Evolutionary conservation across 306 rosid genomes (phyloP).

Genomic region (Acacia acuminata): DNA sequence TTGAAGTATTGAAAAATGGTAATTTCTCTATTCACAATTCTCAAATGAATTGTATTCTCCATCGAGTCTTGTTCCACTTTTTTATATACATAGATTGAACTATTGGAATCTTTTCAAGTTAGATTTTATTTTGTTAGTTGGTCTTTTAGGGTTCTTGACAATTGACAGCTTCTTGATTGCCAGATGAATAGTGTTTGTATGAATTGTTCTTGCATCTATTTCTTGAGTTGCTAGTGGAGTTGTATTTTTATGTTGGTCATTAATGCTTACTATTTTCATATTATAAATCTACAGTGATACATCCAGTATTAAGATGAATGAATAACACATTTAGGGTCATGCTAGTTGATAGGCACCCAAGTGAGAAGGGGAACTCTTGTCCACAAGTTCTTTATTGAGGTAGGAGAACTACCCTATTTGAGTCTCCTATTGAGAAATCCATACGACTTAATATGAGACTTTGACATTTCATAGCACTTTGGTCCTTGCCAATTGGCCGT

Average conservation of each 20-base stretch:
- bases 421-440: not conserved
- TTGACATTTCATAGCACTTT: not conserved
- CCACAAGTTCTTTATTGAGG: not conserved
- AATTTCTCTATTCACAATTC: constrained; percentile 40
- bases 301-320: constrained; percentile 5
- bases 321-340: not conserved
- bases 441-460: not conserved
- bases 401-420: not conserved
- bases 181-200: constrained; percentile 16
- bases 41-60: constrained; percentile 27
- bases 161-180: constrained; percentile 13
- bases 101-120: not conserved
- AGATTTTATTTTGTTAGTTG: not conserved
- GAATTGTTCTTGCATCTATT: constrained; percentile 8
- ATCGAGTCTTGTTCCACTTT: constrained; percentile 10
- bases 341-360: not conserved
- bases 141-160: not conserved
- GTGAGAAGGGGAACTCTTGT: not conserved
- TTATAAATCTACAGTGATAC: constrained; percentile 8
- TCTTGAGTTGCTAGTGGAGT: constrained; percentile 19
- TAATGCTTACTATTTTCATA: constrained; percentile 9
- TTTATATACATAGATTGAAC: constrained; percentile 13
- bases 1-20: constrained; percentile 98
- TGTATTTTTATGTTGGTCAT: constrained; percentile 4
- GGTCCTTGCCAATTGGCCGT: not conserved